A percentile compares a stretch with the other conserved stretches of the same genome.
Evolutionary conservation across 352 stramenopile genomes (phyloP).

Genomic region (Globisporangium nagaii): DNA sequence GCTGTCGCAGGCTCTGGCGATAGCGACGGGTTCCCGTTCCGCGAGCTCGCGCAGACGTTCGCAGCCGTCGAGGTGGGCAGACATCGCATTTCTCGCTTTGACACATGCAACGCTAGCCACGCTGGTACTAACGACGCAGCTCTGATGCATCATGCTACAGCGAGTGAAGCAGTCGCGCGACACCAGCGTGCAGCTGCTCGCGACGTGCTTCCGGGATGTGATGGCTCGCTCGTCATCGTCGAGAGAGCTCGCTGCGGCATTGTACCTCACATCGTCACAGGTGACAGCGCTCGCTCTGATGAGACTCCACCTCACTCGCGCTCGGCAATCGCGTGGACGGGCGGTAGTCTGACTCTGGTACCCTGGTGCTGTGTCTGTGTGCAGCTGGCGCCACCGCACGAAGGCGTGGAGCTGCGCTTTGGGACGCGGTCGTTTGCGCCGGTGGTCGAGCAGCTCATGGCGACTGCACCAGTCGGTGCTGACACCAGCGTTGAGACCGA

Average conservation of each 20-base stretch:
- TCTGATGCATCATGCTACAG: conserved; percentile 14
- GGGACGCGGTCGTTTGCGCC: conserved; percentile 54
- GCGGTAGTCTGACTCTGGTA: too few species aligned
- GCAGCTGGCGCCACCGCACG: conserved; percentile 60
- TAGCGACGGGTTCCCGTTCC: conserved; percentile 16
- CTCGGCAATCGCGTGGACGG: too few species aligned
- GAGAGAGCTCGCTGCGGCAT: conserved; percentile 34
- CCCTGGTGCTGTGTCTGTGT: too few species aligned
- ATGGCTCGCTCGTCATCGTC: conserved; percentile 23
- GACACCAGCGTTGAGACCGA: too few species aligned
- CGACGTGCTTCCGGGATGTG: conserved; percentile 33
- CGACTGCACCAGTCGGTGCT: too few species aligned
- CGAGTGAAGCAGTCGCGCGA: conserved; percentile 49
- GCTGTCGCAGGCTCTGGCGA: not conserved
- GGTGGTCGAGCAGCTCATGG: conserved; percentile 40
- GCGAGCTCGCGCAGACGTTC: conserved; percentile 41
- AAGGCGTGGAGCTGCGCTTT: conserved; percentile 74
- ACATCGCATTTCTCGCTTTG: too few species aligned
- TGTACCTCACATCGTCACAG: conserved; percentile 66
- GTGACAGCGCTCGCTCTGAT: too few species aligned
- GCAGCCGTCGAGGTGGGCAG: conserved; percentile 39
- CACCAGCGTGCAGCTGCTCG: conserved; percentile 39
- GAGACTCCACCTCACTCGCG: too few species aligned
- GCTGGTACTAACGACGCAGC: not conserved
- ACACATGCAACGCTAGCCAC: not conserved